These are phyloP conservation scores for Pyrrhoderma noxium DNA, from an alignment of 1,284 basidiomycete genomes.

Conservation along the genomic window DNA sequence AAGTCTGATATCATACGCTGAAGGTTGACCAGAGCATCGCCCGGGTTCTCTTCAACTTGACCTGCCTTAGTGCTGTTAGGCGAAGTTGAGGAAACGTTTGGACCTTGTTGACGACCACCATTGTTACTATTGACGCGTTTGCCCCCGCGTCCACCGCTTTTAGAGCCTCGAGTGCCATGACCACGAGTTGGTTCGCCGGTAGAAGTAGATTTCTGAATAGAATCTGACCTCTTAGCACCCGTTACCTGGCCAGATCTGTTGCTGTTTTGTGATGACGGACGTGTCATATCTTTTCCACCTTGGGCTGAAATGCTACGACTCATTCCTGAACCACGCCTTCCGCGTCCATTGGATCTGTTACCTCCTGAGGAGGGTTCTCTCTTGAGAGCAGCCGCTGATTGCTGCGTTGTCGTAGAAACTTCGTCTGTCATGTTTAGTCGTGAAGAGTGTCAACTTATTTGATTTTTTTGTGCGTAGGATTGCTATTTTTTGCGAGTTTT, in stretches of 20 bases:
- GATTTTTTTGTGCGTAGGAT: conserved; percentile 27
- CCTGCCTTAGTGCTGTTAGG: conserved; percentile 24
- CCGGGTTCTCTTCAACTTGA: conserved; percentile 41
- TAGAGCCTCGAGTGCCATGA: conserved; percentile 1
- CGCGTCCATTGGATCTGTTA: conserved; percentile 11
- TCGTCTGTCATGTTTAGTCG: conserved; percentile 82
- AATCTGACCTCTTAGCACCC: conserved; percentile 1
- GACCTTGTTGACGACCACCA: conserved; percentile 12
- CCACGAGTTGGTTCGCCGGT: conserved; percentile 12
- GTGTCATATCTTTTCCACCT: conserved; percentile 9
- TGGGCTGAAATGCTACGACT: conserved; percentile 11
- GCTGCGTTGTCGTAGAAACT: conserved; percentile 48
- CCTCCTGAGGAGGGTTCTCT: conserved; percentile 18
- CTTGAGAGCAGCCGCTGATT: conserved; percentile 22
- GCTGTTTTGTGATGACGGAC: conserved; percentile 16
- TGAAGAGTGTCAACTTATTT: conserved; percentile 40
- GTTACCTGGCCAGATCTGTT: neutral
- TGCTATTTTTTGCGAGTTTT: conserved; percentile 42
- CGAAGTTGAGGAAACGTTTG: conserved; percentile 11
- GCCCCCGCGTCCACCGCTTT: conserved; percentile 13
- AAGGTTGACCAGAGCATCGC: conserved; percentile 69
- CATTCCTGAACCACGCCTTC: conserved; percentile 5
- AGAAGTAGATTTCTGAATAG: neutral
- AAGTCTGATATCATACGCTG: conserved; percentile 80
- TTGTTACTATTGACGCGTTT: conserved; percentile 6